Evolutionary conservation across 2,329 filamentous ascomycete species (phyloP), one percentile per base, ranked within the genome.

Genomic region (Pseudogymnoascus sp.): DNA sequence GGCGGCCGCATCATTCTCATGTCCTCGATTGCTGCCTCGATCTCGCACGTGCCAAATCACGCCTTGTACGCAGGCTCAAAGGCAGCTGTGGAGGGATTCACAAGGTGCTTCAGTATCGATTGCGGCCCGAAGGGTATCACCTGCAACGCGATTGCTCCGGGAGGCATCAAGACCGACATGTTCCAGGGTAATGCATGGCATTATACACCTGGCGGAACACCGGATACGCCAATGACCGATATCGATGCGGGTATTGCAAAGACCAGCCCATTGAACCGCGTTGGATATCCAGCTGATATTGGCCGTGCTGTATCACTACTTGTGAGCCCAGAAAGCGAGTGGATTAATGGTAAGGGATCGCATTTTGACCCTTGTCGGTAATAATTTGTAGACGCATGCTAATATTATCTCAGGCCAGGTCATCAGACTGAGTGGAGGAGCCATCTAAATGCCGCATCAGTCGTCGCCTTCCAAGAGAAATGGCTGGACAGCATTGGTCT

Each of bases 1-100:
- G 86, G 88, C 65, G 89, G 89, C 31, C 82, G 89, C 53, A 82
- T 92, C 69, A 83, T 86, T 0, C 84, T 84, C 68, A 83, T 87
- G 67, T 87, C 84, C 74, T 86, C 86, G 68, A 77, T 80, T 2
- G 78, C 80, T 3, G 86, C 85, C 0, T 85, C 85, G 1, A 80
- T 78, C 69, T 84, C 88, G 68, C 79, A 88, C 75, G 86, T 88
- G 68, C 73, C 74, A n/a, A 85, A 88, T 69, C 81, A 80, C 2
- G 77, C 76, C 0, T 82, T 86, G 70, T 89, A 89, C 75, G 81
- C 78, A 26, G 82, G 84, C 0, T 83, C 79, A 22, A 89, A 89
- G 70, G 88, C 80, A 76, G 87, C 86, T 0, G 84, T 89, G 1
- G 78, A 86, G 2, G 85, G 85, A 0, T 73, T 89, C 46, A 85